These are phyloP conservation scores for Pseudogymnoascus verrucosus DNA, from an alignment of 2,329 filamentous ascomycete genomes.

Conservation along the genomic window DNA sequence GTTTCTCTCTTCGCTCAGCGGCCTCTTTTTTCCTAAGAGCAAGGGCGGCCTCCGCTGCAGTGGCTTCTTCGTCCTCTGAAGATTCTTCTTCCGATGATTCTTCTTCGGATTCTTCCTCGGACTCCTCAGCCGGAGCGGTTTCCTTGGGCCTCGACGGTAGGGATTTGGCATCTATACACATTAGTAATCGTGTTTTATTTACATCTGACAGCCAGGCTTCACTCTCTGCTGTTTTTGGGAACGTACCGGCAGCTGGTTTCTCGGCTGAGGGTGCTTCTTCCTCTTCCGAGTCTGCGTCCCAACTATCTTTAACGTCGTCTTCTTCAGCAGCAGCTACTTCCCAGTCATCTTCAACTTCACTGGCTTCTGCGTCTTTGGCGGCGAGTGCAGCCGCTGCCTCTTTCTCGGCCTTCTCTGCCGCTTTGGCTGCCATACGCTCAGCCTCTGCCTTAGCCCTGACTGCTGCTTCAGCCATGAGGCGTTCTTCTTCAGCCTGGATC, in stretches of 20 bases:
- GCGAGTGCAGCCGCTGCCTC: constrained; percentile 49
- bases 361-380: constrained; percentile 47
- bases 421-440: constrained; percentile 56
- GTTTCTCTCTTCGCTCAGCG: constrained; percentile 78
- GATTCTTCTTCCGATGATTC: constrained; percentile 55
- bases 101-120: constrained; percentile 40
- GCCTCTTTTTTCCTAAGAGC: constrained; percentile 79
- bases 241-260: background rate
- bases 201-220: constrained; percentile 22
- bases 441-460: constrained; percentile 61
- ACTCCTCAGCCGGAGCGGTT: constrained; percentile 34
- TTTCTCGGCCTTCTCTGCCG: constrained; percentile 52
- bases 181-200: constrained; percentile 22
- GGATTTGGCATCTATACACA: constrained; percentile 11
- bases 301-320: constrained; percentile 82
- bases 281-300: constrained; percentile 80
- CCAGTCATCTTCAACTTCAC: constrained; percentile 75
- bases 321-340: constrained; percentile 72
- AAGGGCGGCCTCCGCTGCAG: constrained; percentile 65
- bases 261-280: constrained; percentile 38
- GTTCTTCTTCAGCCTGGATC: constrained; percentile 65
- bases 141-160: constrained; percentile 29
- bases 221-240: constrained; percentile 21
- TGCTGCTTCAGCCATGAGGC: constrained; percentile 69
- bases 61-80: constrained; percentile 63